phyloP scores from a whole-genome alignment of 768 basidiomycete genomes.

The Termitomyces sp. region DNA sequence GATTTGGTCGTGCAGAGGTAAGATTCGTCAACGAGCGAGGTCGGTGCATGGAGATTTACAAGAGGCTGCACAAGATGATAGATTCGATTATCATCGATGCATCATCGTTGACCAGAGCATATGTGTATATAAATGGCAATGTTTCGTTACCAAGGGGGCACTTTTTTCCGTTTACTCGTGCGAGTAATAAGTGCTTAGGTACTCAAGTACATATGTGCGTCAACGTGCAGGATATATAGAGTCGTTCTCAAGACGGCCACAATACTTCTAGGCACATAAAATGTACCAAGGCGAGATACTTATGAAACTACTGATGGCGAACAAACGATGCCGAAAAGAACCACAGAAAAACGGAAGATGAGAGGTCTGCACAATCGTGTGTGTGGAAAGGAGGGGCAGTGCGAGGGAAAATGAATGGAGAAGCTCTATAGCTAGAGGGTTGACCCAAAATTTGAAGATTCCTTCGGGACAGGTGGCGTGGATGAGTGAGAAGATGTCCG shows the following conservation, averaged over 20 bases:
- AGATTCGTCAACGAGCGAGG: constrained; percentile 32
- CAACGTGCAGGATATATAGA: neutral
- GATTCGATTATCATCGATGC: neutral
- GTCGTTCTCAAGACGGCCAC: too few relatives aligned
- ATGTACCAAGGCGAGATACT: too few relatives aligned
- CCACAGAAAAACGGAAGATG: neutral
- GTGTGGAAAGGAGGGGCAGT: neutral
- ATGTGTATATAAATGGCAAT: neutral
- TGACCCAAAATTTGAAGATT: neutral
- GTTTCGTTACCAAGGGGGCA: neutral
- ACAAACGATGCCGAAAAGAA: neutral
- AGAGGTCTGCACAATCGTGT: neutral
- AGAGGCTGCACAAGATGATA: neutral
- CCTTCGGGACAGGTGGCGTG: neutral
- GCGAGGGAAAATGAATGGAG: neutral
- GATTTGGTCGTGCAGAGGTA: constrained; percentile 24
- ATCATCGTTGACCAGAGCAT: neutral
- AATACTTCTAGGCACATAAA: neutral
- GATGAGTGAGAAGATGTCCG: neutral
- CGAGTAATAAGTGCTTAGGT: neutral
- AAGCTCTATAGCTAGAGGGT: neutral
- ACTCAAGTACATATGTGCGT: neutral
- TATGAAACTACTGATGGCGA: neutral
- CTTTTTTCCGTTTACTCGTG: too few relatives aligned
- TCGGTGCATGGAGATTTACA: constrained; percentile 26